phyloP scores from a whole-genome alignment of 805 yeast species.

The Candida glaebosa region DNA sequence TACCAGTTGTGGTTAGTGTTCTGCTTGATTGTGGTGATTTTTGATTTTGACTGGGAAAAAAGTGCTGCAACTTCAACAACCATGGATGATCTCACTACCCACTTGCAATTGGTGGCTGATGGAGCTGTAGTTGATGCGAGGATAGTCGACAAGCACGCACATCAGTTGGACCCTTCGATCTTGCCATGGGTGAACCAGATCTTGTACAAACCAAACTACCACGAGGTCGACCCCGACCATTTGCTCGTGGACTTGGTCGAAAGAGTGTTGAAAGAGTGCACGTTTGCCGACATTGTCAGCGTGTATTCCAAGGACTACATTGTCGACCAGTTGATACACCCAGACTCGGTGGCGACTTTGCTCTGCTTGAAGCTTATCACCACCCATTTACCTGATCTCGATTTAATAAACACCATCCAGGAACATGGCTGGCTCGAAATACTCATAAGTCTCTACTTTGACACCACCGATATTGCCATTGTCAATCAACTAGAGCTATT shows the following conservation, averaged over 20 bases:
- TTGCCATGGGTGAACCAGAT: slow-evolving; percentile 12
- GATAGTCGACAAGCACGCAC: slow-evolving; percentile 2
- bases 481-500: slow-evolving; percentile 11
- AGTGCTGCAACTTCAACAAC: too few species aligned
- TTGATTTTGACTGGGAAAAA: too few species aligned
- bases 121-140: slow-evolving; percentile 4
- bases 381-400: slow-evolving; percentile 6
- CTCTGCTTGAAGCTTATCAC: slow-evolving; percentile 9
- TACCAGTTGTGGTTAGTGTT: too few species aligned
- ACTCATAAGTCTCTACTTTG: not conserved
- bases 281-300: slow-evolving; percentile 12
- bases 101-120: slow-evolving; percentile 4
- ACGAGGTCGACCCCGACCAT: slow-evolving; percentile 12
- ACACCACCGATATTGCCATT: slow-evolving; percentile 6
- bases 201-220: slow-evolving; percentile 10
- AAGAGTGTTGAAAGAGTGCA: slow-evolving; percentile 8
- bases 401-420: slow-evolving; percentile 6
- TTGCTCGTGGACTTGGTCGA: slow-evolving; percentile 13
- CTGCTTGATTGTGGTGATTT: too few species aligned
- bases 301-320: slow-evolving; percentile 17
- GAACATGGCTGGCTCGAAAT: slow-evolving; percentile 3
- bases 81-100: slow-evolving; percentile 4
- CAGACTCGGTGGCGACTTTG: slow-evolving; percentile 1
- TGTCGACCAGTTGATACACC: slow-evolving; percentile 7
- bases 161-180: not conserved